A percentile compares a stretch with the other conserved stretches of the same genome.
phyloP scores from a whole-genome alignment of 1,284 basidiomycete genomes.

The Austropuccinia psidii region DNA sequence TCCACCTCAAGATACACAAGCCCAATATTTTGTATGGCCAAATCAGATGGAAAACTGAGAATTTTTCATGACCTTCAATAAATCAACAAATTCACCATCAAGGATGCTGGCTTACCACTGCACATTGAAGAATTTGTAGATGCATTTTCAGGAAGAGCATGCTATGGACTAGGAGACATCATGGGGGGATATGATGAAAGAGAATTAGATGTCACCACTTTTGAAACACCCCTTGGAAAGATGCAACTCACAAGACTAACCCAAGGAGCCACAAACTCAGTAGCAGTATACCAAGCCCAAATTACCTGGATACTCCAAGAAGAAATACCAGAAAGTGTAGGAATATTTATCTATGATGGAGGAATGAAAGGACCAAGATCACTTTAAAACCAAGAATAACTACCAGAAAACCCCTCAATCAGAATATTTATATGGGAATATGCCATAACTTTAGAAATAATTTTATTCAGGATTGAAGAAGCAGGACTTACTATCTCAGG shows the following conservation, averaged over 20 bases:
- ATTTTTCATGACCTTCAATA: slow-evolving; percentile 7
- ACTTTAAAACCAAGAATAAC: neutral
- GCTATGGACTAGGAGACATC: neutral
- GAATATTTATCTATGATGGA: slow-evolving; percentile 2
- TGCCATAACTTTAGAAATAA: neutral
- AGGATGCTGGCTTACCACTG: neutral
- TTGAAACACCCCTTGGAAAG: neutral
- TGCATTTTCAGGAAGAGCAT: neutral
- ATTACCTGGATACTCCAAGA: neutral
- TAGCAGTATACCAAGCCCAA: neutral
- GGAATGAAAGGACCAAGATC: neutral
- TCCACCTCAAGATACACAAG: too few species aligned
- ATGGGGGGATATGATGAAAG: slow-evolving; percentile 23
- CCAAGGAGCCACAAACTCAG: neutral
- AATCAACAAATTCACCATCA: slow-evolving; percentile 10
- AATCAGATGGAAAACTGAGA: neutral
- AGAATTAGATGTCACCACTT: slow-evolving; percentile 5
- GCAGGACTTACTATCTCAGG: slow-evolving; percentile 4
- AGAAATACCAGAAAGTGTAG: neutral
- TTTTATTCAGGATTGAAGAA: neutral
- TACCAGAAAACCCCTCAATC: neutral
- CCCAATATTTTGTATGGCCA: neutral
- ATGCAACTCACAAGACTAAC: neutral
- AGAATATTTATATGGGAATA: neutral
- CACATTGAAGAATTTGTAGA: neutral